Evolutionary conservation across 768 basidiomycete species (phyloP).

Genomic region (Dictyophora rubrovolvata): DNA sequence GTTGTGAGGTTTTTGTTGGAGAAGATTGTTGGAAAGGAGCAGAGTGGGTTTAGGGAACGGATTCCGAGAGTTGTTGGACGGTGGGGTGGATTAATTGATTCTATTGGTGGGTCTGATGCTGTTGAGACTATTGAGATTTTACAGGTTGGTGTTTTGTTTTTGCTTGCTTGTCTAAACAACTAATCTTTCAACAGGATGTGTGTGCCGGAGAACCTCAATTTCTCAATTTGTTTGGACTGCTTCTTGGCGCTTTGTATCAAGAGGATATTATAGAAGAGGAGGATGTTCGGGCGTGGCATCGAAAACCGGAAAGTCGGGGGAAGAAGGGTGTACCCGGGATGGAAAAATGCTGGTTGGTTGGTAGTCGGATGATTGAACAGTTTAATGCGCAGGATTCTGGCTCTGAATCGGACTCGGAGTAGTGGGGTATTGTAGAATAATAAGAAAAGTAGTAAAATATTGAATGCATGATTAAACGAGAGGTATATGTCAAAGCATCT

Average conservation of each 20-base stretch:
- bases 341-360: constrained; percentile 59
- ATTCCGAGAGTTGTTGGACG: constrained; percentile 59
- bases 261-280: constrained; percentile 88
- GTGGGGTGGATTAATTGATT: constrained; percentile 79
- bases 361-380: constrained; percentile 68
- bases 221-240: constrained; percentile 67
- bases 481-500: too few species aligned
- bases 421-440: background rate
- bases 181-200: constrained; percentile 35
- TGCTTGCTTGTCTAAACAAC: background rate
- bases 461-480: background rate
- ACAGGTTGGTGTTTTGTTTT: constrained; percentile 42
- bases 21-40: constrained; percentile 47
- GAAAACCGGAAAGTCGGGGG: constrained; percentile 40
- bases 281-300: constrained; percentile 83
- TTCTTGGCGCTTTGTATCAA: constrained; percentile 82
- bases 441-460: background rate
- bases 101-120: constrained; percentile 73
- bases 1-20: constrained; percentile 81
- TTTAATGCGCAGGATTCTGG: constrained; percentile 61
- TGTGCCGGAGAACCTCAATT: constrained; percentile 50
- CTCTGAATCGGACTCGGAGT: constrained; percentile 28
- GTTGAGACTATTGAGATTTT: constrained; percentile 70
- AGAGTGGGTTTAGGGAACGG: constrained; percentile 20
- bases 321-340: constrained; percentile 35